A percentile compares a stretch with the other conserved stretches of the same genome.
phyloP scores from a whole-genome alignment of 1,284 basidiomycete genomes.

The Trametes sp. region DNA sequence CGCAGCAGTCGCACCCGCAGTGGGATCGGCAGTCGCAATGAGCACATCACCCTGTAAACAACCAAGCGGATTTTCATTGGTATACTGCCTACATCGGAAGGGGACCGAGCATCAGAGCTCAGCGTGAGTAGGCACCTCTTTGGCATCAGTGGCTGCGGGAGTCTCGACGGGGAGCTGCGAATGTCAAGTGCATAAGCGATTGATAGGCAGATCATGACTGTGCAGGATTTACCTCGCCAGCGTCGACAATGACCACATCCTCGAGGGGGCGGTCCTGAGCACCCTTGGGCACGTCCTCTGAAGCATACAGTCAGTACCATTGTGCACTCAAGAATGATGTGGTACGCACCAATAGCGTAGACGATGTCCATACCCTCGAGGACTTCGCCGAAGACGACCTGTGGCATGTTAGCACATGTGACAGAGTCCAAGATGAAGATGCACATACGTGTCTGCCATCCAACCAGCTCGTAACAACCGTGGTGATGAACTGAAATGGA shows the following conservation, averaged over 20 bases:
- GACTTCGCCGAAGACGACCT: slow-evolving; percentile 94
- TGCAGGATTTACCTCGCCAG: slow-evolving; percentile 89
- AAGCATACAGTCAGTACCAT: background rate
- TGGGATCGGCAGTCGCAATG: slow-evolving; percentile 11
- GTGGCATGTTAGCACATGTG: slow-evolving; percentile 9
- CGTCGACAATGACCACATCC: slow-evolving; percentile 80
- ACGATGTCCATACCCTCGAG: slow-evolving; percentile 92
- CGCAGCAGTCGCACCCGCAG: background rate
- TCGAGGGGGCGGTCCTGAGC: slow-evolving; percentile 72
- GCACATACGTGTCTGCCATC: slow-evolving; percentile 74
- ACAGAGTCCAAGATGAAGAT: background rate
- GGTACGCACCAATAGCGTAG: slow-evolving; percentile 70
- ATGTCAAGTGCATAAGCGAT: slow-evolving; percentile 9
- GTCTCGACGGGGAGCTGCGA: slow-evolving; percentile 69
- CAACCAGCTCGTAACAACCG: slow-evolving; percentile 79
- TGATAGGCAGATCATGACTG: too few species aligned
- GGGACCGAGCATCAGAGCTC: slow-evolving; percentile 79
- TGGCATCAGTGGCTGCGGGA: slow-evolving; percentile 69
- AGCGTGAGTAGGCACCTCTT: slow-evolving; percentile 90
- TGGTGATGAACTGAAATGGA: slow-evolving; percentile 77
- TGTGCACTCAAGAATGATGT: background rate
- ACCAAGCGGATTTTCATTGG: slow-evolving; percentile 61
- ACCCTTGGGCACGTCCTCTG: slow-evolving; percentile 78
- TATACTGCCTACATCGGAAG: slow-evolving; percentile 47
- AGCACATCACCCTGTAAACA: slow-evolving; percentile 32